Evolutionary conservation across 768 basidiomycete species (phyloP).

Genomic region (Suillus occidentalis): DNA sequence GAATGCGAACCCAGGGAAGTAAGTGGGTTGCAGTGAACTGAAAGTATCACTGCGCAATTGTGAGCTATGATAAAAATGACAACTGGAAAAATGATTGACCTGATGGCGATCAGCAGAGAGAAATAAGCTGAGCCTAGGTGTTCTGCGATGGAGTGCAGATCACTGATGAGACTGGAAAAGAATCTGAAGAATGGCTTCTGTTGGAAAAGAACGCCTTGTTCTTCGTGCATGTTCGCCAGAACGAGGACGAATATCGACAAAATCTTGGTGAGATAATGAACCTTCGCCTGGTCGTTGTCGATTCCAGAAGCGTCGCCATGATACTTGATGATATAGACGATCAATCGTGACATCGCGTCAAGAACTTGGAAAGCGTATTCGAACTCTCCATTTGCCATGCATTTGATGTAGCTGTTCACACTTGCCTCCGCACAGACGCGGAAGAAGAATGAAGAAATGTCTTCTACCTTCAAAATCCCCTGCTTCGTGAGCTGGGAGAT

Average conservation of each 20-base stretch:
- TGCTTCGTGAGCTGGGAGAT: constrained; percentile 97
- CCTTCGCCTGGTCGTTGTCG: no score
- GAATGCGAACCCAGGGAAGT: constrained; percentile 98
- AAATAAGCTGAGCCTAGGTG: constrained; percentile 89
- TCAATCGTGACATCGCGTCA: constrained; percentile 92
- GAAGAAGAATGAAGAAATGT: constrained; percentile 97
- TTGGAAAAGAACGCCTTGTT: constrained; percentile 87
- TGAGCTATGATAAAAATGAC: constrained; percentile 2
- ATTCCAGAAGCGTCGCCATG: no score
- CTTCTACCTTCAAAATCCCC: constrained; percentile 94
- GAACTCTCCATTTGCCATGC: constrained; percentile 67
- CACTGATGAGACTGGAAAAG: constrained; percentile 94
- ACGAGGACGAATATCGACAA: constrained; percentile 84
- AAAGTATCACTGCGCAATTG: constrained; percentile 73
- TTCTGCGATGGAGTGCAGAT: constrained; percentile 82
- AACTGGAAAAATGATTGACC: constrained; percentile 45
- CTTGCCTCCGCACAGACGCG: constrained; percentile 95
- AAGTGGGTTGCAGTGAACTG: constrained; percentile 92
- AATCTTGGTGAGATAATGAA: no score
- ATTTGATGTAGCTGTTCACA: constrained; percentile 84
- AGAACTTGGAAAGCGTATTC: constrained; percentile 86
- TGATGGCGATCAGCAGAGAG: constrained; percentile 82
- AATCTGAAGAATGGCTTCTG: constrained; percentile 99
- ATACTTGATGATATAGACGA: constrained; percentile 62
- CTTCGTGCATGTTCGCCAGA: constrained; percentile 92